Evolutionary conservation across 768 basidiomycete species (phyloP).

Genomic region (Lanmaoa rubissima): DNA sequence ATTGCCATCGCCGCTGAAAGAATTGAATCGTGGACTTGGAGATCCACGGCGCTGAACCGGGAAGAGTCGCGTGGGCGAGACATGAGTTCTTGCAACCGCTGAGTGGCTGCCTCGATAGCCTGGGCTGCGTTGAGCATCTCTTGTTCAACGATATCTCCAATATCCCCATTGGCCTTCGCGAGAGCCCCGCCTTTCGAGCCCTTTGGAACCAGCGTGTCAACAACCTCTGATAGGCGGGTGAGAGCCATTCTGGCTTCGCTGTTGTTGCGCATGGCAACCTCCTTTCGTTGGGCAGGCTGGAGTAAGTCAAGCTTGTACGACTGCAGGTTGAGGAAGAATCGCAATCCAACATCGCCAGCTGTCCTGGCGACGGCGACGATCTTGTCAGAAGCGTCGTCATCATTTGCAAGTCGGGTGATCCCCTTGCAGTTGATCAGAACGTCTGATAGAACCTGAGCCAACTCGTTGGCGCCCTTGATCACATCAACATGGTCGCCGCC

Average conservation of each 20-base stretch:
- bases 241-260: conserved; percentile 81
- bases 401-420: conserved; percentile 85
- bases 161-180: conserved; percentile 82
- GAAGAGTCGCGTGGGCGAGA: conserved; percentile 81
- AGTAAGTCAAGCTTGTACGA: conserved; percentile 90
- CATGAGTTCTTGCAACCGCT: conserved; percentile 89
- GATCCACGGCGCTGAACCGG: conserved; percentile 87
- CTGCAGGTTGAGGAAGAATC: conserved; percentile 94
- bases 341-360: conserved; percentile 84
- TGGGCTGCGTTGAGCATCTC: conserved; percentile 93
- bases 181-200: conserved; percentile 67
- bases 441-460: conserved; percentile 90
- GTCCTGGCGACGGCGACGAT: conserved; percentile 80
- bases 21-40: conserved; percentile 98
- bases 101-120: conserved; percentile 92
- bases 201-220: conserved; percentile 86
- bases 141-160: conserved; percentile 93
- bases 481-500: conserved; percentile 97
- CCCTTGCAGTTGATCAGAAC: conserved; percentile 94
- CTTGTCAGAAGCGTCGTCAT: conserved; percentile 91
- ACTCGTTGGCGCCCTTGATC: conserved; percentile 95
- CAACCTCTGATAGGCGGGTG: conserved; percentile 79
- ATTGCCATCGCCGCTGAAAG: conserved; percentile 91
- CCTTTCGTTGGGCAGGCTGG: conserved; percentile 70
- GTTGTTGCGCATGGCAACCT: conserved; percentile 88